Evolutionary conservation across 352 stramenopile species (phyloP).

Genomic region (Phytophthora hybrid): DNA sequence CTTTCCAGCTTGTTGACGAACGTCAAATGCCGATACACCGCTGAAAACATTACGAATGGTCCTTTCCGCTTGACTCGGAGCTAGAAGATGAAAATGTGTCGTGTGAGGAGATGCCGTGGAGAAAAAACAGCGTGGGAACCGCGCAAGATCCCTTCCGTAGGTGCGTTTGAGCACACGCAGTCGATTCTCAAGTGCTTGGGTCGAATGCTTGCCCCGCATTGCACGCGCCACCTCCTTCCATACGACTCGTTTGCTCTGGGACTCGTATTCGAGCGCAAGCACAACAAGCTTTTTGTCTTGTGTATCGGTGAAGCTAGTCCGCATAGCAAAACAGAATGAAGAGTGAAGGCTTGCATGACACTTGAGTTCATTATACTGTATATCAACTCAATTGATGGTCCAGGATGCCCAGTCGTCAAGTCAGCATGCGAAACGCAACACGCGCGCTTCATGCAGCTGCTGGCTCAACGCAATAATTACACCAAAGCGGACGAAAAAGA

Average conservation of each 20-base stretch:
- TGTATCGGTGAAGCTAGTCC: not conserved
- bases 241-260: not conserved
- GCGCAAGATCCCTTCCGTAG: not conserved
- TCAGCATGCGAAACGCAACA: too few relatives aligned
- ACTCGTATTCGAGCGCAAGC: conserved; percentile 3
- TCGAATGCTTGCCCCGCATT: too few relatives aligned
- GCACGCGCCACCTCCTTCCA: not conserved
- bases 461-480: too few relatives aligned
- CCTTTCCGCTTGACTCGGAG: too few relatives aligned
- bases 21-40: conserved; percentile 1
- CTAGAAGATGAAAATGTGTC: too few relatives aligned
- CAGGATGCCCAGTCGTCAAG: too few relatives aligned
- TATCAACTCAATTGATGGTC: too few relatives aligned
- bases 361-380: too few relatives aligned
- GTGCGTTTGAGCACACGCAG: conserved; percentile 11
- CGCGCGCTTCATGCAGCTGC: too few relatives aligned
- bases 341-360: too few relatives aligned
- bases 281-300: conserved; percentile 7
- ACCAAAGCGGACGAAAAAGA: too few relatives aligned
- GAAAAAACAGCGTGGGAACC: conserved; percentile 18
- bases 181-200: not conserved
- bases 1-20: conserved; percentile 7
- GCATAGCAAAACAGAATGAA: not conserved
- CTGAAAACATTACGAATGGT: not conserved
- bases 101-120: not conserved